Base-by-base conservation (phyloP, 163 green algal species). In the Scenedesmus sp. region DNA sequence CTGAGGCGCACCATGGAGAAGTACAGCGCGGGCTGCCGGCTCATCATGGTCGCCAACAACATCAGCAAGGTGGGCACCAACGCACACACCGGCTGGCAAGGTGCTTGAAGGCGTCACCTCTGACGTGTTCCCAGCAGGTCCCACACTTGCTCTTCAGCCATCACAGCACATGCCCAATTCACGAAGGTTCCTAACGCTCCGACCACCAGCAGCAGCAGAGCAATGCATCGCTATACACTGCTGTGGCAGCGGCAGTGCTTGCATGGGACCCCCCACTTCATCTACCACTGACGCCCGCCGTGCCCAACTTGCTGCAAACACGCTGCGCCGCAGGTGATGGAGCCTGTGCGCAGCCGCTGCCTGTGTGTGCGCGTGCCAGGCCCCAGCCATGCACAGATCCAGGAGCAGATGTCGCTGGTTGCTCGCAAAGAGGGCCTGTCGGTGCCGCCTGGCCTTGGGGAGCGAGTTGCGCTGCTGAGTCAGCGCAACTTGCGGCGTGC, bases 1-100 rank as follows among this genome's bases (percentile, higher is more conserved):
- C 96, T 99, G 88, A 93, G 98, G 22, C 96, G 98, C 35, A 99
- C 98, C n/a, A 99, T 99, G 98, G 98, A 99, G 94, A 99, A 99
- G 95, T 99, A 99, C 96, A 95, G 85, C 12, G 86, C 94, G 24
- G 96, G 96, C 30, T 99, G 98, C 95, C 93, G 98, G 46, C 94
- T 99, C 5, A 90, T 99, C 44, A 94, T 99, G 88, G 94, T 95
- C 59, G 97, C 95, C 93, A 97, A 93, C 86, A 98, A 98, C 92
- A 93, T 98, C 12, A 98, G 95, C 51, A 98, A 98, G 94, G 97
- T 97, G 72, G 20, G 16, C 56, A 33, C 20, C 56, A 70, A 10
- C 56, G 10, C 7, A 33, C 2, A 70, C 22, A 33, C 10, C 7
- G 4, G 22, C n/a, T 3, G 15, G 20, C 56, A n/a, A 70, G 56